Evolutionary conservation across 2,329 filamentous ascomycete genomes (phyloP), one percentile per base, ranked within the genome.

Genomic region (Fusarium sp.): DNA sequence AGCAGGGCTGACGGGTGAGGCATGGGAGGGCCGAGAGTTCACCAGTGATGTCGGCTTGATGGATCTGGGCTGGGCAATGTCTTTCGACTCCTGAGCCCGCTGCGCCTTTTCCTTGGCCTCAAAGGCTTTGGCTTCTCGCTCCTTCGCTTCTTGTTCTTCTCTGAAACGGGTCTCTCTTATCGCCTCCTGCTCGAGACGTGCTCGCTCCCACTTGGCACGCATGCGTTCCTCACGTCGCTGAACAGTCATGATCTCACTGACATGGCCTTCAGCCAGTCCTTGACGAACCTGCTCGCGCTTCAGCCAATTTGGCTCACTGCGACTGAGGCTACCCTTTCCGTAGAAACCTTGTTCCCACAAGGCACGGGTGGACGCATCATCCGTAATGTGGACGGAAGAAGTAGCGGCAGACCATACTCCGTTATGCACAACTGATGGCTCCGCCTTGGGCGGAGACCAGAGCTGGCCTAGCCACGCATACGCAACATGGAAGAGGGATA

Each of bases 311-410:
- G 94, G 94, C 74, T 99, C 94, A 80, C 93, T 97, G 69, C 96
- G 87, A 78, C 93, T 97, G 55, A 98, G 80, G 68, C 82, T 94
- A 39, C 95, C 95, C 76, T 97, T 97, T 43, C 96, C 96, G 76
- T 94, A 99, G 77, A 99, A 99, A 6, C 95, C 95, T 78, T 96
- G 92, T 76, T 97, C 91, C 95, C 96, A 99, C 21, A 99, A 77
- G 1, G 89, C 92, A 50, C 90, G 84, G 61, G 96, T 88, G 4
- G 92, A 88, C 51, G 82, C 81, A 23, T 87, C 80, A 73, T 97
- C 89, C 15, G 87, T 92, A 53, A 99, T 83, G 72, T 97, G 92
- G 14, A 99, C 84, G 1, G 93, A 95, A 27, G 88, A 86, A 4
- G 92, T 96, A 53, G 89, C 85, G 2, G 85, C 77, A n/a, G 92